Base-by-base conservation (phyloP, 2,329 filamentous ascomycete genomes). In the Diaporthe batatas region DNA sequence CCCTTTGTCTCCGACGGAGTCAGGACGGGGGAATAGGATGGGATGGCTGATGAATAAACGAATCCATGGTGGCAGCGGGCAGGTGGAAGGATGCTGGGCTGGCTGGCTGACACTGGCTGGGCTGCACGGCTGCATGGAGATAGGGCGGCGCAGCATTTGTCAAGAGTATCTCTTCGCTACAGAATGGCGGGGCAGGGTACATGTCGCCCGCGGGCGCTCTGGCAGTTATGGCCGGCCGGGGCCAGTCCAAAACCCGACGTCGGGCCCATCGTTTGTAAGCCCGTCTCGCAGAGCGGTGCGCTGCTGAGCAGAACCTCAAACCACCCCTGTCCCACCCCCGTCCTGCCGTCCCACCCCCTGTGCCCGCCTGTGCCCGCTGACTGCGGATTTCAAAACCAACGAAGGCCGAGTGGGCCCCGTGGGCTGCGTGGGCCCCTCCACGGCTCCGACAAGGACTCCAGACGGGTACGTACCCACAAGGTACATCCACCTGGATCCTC, bases 331-430 rank as follows among this genome's bases (percentile, higher is more conserved):
- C 69, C 47, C 23, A 47, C 44, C 68, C 58, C 68, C 51, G 59
- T 65, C 44, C 25, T 54, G 16, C 68, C 51, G 59, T 65, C 44
- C 25, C 62, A 21, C 36, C 32, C 29, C 55, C 44, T 65, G 54
- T 59, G 68, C 57, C 72, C 72, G 72, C 55, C 44, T 65, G 54
- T 59, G 68, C 57, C 72, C 72, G 72, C 72, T 74, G 72, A 74
- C 70, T 74, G 72, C 69, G 72, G 70, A 72, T 72, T 69, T 68
- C 57, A 42, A 68, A 74, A 70, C 68, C 72, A 64, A 64, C 72
- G 70, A 69, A 69, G 72, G 72, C 72, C 72, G 73, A 74, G 65
- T 70, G 68, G 65, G 70, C 73, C 73, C 70, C 73, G 67, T 74
- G 73, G 34, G 34, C 34, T 62, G 29, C 73, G 67, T 74, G 73